Evolutionary conservation across 2,329 filamentous ascomycete genomes (phyloP), one percentile per base, ranked within the genome.

Genomic region (Meredithiella fracta): DNA sequence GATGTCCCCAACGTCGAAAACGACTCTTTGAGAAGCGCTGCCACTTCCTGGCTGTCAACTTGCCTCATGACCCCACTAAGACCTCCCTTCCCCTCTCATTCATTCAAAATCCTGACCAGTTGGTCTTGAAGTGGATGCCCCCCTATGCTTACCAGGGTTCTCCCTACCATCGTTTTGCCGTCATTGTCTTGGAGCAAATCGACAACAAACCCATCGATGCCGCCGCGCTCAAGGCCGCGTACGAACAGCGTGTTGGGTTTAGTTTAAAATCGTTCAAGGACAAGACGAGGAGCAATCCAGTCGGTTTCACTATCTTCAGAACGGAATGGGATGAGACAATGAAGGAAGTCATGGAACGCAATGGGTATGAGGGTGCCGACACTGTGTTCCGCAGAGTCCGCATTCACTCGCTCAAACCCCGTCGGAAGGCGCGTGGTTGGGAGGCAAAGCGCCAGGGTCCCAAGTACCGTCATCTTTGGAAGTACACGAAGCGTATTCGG

Each of bases 251-350:
- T 54, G 77, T 90, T 51, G 76, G 75, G 50, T 94, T 94, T 71
- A 82, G 76, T 57, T 72, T 95, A 59, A 82, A 87, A 65, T 80
- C 78, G 60, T 85, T 94, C 67, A 77, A 83, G 61, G 77, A 82
- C 65, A 82, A 81, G 66, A 79, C 86, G 66, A 69, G 72, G 58
- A 72, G 92, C 59, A 76, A 73, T 58, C 79, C 90, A 6, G 80
- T 96, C 58, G 90, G 90, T 47, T 85, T 88, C 63, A 86, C 82
- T 66, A 72, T 98, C 63, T 98, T 97, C 81, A 82, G 92, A 62
- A 83, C 81, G 59, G 72, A 85, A 61, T 97, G 90, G 87, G 92
- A 98, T 68, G 86, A 92, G 59, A 80, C 78, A 63, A 98, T 86
- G 54, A 81, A 79, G n/a, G 81, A 73, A 53, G 87, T 98, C 60